phyloP scores from a whole-genome alignment of 2,329 filamentous ascomycete species.

The Pseudopithomyces maydicus region DNA sequence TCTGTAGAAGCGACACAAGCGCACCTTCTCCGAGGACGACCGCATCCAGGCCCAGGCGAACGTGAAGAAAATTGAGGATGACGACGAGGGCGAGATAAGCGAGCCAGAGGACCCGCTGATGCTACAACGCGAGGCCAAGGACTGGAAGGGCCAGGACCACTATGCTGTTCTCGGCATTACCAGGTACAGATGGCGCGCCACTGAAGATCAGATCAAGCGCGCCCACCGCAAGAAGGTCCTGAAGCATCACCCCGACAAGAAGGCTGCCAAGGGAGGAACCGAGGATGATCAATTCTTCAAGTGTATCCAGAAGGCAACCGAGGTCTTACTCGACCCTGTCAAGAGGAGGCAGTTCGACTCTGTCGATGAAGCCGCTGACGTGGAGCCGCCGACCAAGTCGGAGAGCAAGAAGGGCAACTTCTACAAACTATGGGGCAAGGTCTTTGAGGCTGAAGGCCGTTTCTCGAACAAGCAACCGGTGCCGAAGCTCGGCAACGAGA shows the following conservation, averaged over 20 bases:
- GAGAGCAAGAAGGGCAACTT: slow-evolving; percentile 83
- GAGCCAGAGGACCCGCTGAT: slow-evolving; percentile 93
- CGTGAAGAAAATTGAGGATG: slow-evolving; percentile 93
- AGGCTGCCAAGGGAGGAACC: slow-evolving; percentile 82
- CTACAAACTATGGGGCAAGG: slow-evolving; percentile 91
- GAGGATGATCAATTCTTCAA: slow-evolving; percentile 99
- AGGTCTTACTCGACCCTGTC: slow-evolving; percentile 87
- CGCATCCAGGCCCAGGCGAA: slow-evolving; percentile 94
- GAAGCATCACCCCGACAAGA: slow-evolving; percentile 98
- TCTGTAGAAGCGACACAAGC: slow-evolving; percentile 77
- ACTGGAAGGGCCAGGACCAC: slow-evolving; percentile 99
- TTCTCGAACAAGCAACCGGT: slow-evolving; percentile 94
- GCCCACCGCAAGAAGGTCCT: slow-evolving; percentile 99
- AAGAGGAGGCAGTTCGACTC: slow-evolving; percentile 96
- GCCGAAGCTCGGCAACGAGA: slow-evolving; percentile 81
- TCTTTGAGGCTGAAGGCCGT: slow-evolving; percentile 89
- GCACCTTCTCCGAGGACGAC: slow-evolving; percentile 98
- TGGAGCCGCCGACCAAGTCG: slow-evolving; percentile 93
- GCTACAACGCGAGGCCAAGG: slow-evolving; percentile 92
- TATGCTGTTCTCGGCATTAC: slow-evolving; percentile 94
- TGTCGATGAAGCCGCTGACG: slow-evolving; percentile 90
- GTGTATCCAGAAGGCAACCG: slow-evolving; percentile 98
- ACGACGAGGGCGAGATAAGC: slow-evolving; percentile 87
- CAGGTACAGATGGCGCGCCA: slow-evolving; percentile 90
- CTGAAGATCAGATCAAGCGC: slow-evolving; percentile 97